Evolutionary conservation across 768 basidiomycete genomes (phyloP).

Genomic region (Suillus cothurnatus): DNA sequence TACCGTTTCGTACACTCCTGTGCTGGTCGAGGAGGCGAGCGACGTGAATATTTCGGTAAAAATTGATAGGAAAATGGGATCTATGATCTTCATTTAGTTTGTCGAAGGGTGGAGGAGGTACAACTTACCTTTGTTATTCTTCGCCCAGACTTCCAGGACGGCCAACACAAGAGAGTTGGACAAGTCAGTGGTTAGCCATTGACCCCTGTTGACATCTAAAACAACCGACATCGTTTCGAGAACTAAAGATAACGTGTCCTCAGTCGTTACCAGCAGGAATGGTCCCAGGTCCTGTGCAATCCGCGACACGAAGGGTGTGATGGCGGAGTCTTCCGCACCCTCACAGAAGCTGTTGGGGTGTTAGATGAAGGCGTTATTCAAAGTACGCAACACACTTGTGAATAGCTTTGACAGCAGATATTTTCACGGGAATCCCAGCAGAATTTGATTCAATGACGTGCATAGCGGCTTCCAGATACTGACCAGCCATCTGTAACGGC

Average conservation of each 20-base stretch:
- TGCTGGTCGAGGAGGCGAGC: conserved; percentile 61
- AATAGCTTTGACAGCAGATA: conserved; percentile 92
- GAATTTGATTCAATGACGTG: conserved; percentile 77
- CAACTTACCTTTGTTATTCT: conserved; percentile 77
- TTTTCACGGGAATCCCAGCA: conserved; percentile 84
- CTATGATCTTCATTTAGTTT: conserved; percentile 39
- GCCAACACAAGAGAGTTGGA: conserved; percentile 66
- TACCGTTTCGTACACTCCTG: conserved; percentile 69
- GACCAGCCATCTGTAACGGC: conserved; percentile 69
- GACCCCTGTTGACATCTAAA: conserved; percentile 69
- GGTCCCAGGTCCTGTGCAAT: conserved; percentile 84
- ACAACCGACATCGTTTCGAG: conserved; percentile 84
- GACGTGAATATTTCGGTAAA: conserved; percentile 78
- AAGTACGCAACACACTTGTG: conserved; percentile 68
- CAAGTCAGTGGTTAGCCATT: conserved; percentile 71
- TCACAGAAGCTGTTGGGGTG: conserved; percentile 64
- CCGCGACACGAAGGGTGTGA: conserved; percentile 66
- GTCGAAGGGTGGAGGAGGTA: background rate
- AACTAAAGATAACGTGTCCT: conserved; percentile 87
- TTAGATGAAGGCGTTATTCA: conserved; percentile 6
- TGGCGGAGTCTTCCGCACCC: conserved; percentile 54
- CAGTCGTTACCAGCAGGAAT: conserved; percentile 76
- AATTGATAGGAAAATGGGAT: conserved; percentile 88
- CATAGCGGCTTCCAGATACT: conserved; percentile 87
- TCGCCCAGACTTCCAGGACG: conserved; percentile 80